These are phyloP conservation scores for Fragaria ananassa DNA, from an alignment of 306 rosid species.

Conservation along the genomic window DNA sequence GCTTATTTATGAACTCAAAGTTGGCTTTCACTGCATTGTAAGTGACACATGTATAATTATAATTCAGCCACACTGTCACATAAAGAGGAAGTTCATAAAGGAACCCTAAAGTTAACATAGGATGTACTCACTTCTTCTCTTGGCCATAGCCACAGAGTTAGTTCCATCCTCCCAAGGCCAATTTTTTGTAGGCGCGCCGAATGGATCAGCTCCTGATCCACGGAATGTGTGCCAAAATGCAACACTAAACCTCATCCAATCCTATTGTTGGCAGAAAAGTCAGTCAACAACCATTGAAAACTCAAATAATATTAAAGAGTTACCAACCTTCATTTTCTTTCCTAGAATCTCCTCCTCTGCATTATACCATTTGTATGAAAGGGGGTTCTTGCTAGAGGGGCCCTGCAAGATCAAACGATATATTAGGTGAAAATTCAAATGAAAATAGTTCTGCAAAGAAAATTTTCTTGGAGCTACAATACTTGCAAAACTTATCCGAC, in stretches of 20 bases:
- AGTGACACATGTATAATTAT: slow-evolving; percentile 16
- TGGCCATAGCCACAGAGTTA: slow-evolving; percentile 84
- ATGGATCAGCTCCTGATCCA: slow-evolving; percentile 87
- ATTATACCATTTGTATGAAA: slow-evolving; percentile 82
- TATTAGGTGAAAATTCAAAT: background rate
- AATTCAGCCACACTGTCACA: background rate
- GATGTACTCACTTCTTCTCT: slow-evolving; percentile 74
- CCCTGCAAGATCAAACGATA: slow-evolving; percentile 49
- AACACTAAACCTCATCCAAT: slow-evolving; percentile 95
- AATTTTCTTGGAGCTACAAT: background rate
- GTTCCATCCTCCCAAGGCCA: slow-evolving; percentile 99
- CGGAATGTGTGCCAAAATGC: slow-evolving; percentile 99
- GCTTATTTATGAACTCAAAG: slow-evolving; percentile 83
- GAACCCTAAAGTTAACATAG: background rate
- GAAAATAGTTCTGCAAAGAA: background rate
- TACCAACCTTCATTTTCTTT: slow-evolving; percentile 90
- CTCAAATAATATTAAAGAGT: background rate
- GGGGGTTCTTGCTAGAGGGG: slow-evolving; percentile 75
- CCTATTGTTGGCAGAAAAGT: slow-evolving; percentile 37
- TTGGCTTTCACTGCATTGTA: slow-evolving; percentile 72
- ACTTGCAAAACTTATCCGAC: background rate
- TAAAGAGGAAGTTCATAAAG: background rate
- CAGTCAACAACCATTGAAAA: slow-evolving; percentile 23
- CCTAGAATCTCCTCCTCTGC: slow-evolving; percentile 84
- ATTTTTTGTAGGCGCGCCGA: slow-evolving; percentile 77